Conservation (phyloP, 2,329 filamentous ascomycete species). For the Lachnellula cervina region DNA sequence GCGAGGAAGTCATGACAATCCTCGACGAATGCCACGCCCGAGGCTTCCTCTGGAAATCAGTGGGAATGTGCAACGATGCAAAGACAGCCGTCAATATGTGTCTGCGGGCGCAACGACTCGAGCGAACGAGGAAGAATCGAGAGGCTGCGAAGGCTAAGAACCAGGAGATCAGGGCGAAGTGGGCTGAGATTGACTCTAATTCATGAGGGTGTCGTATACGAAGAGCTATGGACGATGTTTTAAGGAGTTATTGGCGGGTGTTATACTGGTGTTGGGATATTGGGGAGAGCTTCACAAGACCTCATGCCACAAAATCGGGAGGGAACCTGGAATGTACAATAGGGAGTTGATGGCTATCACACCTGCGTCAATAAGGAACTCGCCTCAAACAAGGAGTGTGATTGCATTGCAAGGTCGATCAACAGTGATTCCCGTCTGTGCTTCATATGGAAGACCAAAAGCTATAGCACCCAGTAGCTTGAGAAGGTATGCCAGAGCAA, state of each 20-base stretch:
- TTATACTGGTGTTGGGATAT: slow-evolving; percentile 4
- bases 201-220: slow-evolving; percentile 38
- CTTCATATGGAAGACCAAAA: neutral
- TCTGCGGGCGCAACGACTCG: slow-evolving; percentile 72
- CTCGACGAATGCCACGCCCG: slow-evolving; percentile 93
- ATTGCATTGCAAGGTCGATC: neutral
- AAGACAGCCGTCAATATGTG: slow-evolving; percentile 84
- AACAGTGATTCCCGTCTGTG: neutral
- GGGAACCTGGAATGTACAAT: slow-evolving; percentile 8
- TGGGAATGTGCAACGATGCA: slow-evolving; percentile 83
- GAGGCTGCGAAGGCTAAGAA: slow-evolving; percentile 64
- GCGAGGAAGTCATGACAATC: slow-evolving; percentile 87
- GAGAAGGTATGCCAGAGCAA: neutral
- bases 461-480: neutral
- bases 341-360: slow-evolving; percentile 4
- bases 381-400: neutral
- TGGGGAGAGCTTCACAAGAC: slow-evolving; percentile 10
- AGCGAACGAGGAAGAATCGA: slow-evolving; percentile 73
- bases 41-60: slow-evolving; percentile 87
- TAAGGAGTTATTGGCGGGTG: neutral
- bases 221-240: neutral
- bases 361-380: slow-evolving; percentile 23
- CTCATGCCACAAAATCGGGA: slow-evolving; percentile 6
- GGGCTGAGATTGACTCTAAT: slow-evolving; percentile 72
- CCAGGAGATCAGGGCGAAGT: slow-evolving; percentile 69